Evolutionary conservation across 331 rosid genomes (phyloP).

Genomic region (Malus hybrid): DNA sequence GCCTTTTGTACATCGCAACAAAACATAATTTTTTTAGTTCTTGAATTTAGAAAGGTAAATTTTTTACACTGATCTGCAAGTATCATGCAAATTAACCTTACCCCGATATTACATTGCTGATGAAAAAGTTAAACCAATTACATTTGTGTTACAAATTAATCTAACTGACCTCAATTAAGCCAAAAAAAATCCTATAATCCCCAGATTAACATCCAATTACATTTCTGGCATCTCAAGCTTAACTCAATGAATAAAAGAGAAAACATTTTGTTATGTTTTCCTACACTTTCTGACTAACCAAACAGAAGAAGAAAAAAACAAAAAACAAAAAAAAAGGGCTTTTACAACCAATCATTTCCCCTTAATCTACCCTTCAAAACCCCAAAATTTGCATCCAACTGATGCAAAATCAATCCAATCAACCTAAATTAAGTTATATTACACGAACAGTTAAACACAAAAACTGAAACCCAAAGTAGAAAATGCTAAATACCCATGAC

Average conservation of each 20-base stretch:
- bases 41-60: background rate
- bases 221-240: slow-evolving; percentile 3
- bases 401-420: slow-evolving; percentile 18
- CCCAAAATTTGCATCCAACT: slow-evolving; percentile 17
- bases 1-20: background rate
- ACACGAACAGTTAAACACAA: slow-evolving; percentile 1
- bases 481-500: slow-evolving; percentile 9
- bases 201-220: background rate
- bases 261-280: background rate
- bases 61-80: background rate
- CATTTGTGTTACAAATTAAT: background rate
- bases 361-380: slow-evolving; percentile 6
- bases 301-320: background rate
- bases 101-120: background rate
- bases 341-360: slow-evolving; percentile 12
- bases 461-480: slow-evolving; percentile 24
- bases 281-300: background rate
- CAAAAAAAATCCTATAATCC: background rate
- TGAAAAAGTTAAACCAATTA: background rate
- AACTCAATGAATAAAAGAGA: background rate
- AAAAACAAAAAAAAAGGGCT: background rate
- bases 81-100: background rate
- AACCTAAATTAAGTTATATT: background rate
- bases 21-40: background rate
- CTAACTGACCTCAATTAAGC: background rate